Evolutionary conservation across 495 filamentous ascomycete genomes (phyloP).

Genomic region (Hypoxylon fragiforme): DNA sequence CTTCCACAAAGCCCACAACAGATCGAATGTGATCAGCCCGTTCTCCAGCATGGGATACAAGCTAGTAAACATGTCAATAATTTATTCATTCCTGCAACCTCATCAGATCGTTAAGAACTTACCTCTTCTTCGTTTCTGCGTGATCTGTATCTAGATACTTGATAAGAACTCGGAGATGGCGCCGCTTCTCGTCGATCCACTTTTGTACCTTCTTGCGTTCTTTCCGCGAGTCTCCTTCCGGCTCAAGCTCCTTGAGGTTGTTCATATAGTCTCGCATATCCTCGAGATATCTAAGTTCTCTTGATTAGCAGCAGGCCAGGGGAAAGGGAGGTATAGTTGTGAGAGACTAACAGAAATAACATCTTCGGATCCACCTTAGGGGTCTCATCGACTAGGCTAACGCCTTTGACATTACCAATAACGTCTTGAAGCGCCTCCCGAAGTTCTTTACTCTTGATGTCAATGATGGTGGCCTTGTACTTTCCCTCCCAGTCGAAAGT

Average conservation of each 20-base stretch:
- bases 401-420: conserved; percentile 79
- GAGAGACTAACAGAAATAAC: conserved; percentile 65
- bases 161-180: conserved; percentile 76
- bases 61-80: conserved; percentile 40
- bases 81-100: neutral
- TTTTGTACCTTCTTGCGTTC: conserved; percentile 64
- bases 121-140: conserved; percentile 69
- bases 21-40: conserved; percentile 86
- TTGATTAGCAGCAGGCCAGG: conserved; percentile 6
- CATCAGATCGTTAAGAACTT: neutral
- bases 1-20: conserved; percentile 90
- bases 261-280: conserved; percentile 70
- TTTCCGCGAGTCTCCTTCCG: conserved; percentile 54
- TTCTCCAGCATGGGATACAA: conserved; percentile 82
- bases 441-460: conserved; percentile 83
- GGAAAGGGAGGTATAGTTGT: neutral
- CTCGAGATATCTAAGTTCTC: conserved; percentile 62
- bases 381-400: conserved; percentile 79
- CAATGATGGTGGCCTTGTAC: conserved; percentile 73
- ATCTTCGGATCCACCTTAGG: conserved; percentile 82
- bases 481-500: conserved; percentile 89
- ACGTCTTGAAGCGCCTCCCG: conserved; percentile 73
- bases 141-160: conserved; percentile 85
- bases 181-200: conserved; percentile 64
- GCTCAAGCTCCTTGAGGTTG: conserved; percentile 61